Conservation (phyloP, 1,284 basidiomycete genomes). For the Pulchroboletus neoregius region DNA sequence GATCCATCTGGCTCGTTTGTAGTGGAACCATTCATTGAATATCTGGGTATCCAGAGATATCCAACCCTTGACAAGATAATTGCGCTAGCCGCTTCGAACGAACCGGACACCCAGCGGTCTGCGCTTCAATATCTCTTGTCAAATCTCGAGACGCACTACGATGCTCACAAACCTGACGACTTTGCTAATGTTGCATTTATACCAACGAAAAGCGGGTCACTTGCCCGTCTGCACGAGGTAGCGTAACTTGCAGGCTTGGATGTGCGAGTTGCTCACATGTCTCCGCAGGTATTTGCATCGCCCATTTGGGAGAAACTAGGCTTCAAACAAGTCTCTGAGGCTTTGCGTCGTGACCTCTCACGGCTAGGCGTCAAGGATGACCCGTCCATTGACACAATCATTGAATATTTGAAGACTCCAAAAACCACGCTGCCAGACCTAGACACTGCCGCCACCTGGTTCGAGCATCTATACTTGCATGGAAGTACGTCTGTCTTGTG, state of each 20-base stretch:
- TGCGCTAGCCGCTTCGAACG: conserved; percentile 12
- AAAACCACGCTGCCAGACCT: conserved; percentile 3
- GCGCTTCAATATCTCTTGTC: conserved; percentile 20
- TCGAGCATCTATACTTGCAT: conserved; percentile 14
- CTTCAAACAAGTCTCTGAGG: conserved; percentile 16
- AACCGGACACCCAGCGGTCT: conserved; percentile 1
- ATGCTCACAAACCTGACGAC: conserved; percentile 16
- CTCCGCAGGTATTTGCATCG: conserved; percentile 20
- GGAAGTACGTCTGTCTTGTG: conserved; percentile 19
- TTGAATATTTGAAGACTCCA: conserved; percentile 10
- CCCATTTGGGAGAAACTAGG: conserved; percentile 21
- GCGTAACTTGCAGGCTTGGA: not conserved
- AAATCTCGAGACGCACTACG: conserved; percentile 19
- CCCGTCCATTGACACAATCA: conserved; percentile 16
- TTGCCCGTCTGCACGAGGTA: conserved; percentile 14
- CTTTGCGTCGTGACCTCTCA: not conserved
- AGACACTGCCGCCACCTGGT: conserved; percentile 14
- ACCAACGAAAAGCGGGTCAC: conserved; percentile 13
- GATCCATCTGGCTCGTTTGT: not conserved
- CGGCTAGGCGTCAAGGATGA: conserved; percentile 21
- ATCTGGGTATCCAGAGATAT: conserved; percentile 15
- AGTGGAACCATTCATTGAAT: conserved; percentile 1
- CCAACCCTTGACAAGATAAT: conserved; percentile 22
- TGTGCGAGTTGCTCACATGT: not conserved
- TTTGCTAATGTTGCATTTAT: conserved; percentile 18